Conservation (phyloP, 495 filamentous ascomycete species). For the Articulospora tetracladia region DNA sequence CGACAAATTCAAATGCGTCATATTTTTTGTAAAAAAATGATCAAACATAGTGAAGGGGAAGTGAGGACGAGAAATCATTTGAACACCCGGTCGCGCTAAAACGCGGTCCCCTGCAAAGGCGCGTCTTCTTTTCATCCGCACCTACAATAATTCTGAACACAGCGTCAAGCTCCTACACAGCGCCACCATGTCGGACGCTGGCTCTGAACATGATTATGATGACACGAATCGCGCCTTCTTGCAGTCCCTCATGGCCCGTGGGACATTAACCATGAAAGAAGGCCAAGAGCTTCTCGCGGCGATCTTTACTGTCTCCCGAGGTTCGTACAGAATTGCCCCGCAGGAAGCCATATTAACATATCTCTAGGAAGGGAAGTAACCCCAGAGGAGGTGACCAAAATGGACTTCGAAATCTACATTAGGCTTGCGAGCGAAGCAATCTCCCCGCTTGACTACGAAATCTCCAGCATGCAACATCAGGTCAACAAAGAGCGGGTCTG, state of each 20-base stretch:
- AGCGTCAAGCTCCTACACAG: neutral
- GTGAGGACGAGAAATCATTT: neutral
- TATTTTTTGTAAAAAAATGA: neutral
- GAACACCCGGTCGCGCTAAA: slow-evolving; percentile 3
- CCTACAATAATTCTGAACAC: too few relatives aligned
- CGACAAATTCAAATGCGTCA: neutral
- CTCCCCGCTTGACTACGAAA: slow-evolving; percentile 81
- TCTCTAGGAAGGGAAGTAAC: slow-evolving; percentile 15
- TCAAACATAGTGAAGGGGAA: neutral
- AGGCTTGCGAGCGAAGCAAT: slow-evolving; percentile 64
- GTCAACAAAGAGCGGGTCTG: slow-evolving; percentile 48
- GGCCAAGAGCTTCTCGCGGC: slow-evolving; percentile 69
- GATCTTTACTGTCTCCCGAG: slow-evolving; percentile 58
- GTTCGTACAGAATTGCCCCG: neutral
- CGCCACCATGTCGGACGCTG: neutral
- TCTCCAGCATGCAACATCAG: slow-evolving; percentile 69
- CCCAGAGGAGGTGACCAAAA: slow-evolving; percentile 56
- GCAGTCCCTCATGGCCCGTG: slow-evolving; percentile 80
- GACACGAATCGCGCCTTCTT: slow-evolving; percentile 88
- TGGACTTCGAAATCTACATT: slow-evolving; percentile 66
- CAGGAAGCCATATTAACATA: slow-evolving; percentile 1
- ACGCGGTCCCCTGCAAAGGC: slow-evolving; percentile 11
- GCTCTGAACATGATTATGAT: slow-evolving; percentile 19
- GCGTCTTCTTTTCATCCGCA: slow-evolving; percentile 11
- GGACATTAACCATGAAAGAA: slow-evolving; percentile 69